Evolutionary conservation across 345 rosid genomes (phyloP).

Genomic region (Salix udensis): DNA sequence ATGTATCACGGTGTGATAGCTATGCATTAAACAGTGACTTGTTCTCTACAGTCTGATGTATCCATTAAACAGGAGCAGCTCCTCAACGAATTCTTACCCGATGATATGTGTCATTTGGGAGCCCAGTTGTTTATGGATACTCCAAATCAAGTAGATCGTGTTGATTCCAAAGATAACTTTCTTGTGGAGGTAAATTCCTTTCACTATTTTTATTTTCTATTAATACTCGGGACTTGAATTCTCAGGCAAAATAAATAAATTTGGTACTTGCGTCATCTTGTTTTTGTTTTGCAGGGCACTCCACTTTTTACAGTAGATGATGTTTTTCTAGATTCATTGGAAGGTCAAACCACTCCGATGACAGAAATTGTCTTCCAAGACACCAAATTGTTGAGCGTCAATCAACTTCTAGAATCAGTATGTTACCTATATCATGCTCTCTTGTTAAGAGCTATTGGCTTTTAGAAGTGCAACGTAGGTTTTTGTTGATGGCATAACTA

Average conservation of each 20-base stretch:
- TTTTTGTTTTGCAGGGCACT: slow-evolving; percentile 36
- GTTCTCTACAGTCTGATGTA: slow-evolving; percentile 54
- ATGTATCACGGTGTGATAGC: neutral
- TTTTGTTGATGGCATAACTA: neutral
- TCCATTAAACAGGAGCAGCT: slow-evolving; percentile 52
- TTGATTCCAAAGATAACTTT: slow-evolving; percentile 31
- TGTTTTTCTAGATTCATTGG: slow-evolving; percentile 49
- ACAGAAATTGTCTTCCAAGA: slow-evolving; percentile 29
- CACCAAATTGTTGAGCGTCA: slow-evolving; percentile 52
- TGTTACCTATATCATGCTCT: slow-evolving; percentile 10
- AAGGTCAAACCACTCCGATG: slow-evolving; percentile 34
- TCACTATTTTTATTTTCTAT: slow-evolving; percentile 8
- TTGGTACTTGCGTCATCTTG: slow-evolving; percentile 10
- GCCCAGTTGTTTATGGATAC: slow-evolving; percentile 49
- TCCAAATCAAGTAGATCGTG: slow-evolving; percentile 36
- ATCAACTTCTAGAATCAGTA: slow-evolving; percentile 87
- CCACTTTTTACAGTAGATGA: slow-evolving; percentile 46
- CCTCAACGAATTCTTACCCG: slow-evolving; percentile 71
- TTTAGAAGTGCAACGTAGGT: neutral
- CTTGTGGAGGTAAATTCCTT: slow-evolving; percentile 34
- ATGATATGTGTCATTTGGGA: slow-evolving; percentile 80
- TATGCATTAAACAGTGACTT: slow-evolving; percentile 12
- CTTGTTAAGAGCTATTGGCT: neutral
- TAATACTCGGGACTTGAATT: slow-evolving; percentile 7
- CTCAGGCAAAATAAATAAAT: neutral